Evolutionary conservation across 768 basidiomycete genomes (phyloP).

Genomic region (Glaciozyma martinii): DNA sequence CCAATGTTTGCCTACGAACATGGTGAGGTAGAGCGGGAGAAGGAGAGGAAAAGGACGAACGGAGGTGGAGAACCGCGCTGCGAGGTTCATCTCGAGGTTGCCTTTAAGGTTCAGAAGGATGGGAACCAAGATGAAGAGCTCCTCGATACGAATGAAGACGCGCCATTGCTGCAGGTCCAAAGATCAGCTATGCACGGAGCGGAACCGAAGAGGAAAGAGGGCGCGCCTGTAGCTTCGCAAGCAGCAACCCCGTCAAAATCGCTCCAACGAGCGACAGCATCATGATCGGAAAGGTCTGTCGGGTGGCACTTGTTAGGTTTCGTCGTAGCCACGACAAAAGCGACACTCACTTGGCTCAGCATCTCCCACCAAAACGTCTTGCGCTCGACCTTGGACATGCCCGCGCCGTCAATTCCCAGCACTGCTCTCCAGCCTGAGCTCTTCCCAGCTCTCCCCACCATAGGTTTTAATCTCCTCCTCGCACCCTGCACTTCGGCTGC

Average conservation of each 20-base stretch:
- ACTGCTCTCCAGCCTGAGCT: background rate
- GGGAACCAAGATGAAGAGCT: conserved; percentile 92
- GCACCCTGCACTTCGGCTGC: background rate
- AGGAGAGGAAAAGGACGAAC: conserved; percentile 36
- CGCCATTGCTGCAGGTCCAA: conserved; percentile 57
- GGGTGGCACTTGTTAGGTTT: too few relatives aligned
- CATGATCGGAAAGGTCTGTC: conserved; percentile 75
- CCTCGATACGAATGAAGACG: conserved; percentile 81
- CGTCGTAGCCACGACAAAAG: too few relatives aligned
- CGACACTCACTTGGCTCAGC: conserved; percentile 36
- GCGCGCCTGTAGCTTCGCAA: conserved; percentile 75
- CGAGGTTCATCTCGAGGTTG: conserved; percentile 94
- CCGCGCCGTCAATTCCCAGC: background rate
- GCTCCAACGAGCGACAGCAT: conserved; percentile 73
- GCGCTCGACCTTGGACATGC: conserved; percentile 10
- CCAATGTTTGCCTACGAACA: conserved; percentile 64
- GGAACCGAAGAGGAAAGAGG: rapidly evolving
- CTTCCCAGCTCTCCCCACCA: background rate
- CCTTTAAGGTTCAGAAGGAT: conserved; percentile 81
- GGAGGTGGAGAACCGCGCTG: conserved; percentile 86
- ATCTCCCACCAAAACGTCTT: conserved; percentile 16
- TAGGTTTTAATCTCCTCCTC: background rate
- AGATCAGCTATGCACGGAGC: background rate
- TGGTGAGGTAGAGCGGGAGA: background rate
- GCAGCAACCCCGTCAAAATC: conserved; percentile 79